Percentiles rank a stretch among this genome's conserved stretches.
Conservation (phyloP, 2,329 filamentous ascomycete species). For the Cryoendolithus antarcticus region DNA sequence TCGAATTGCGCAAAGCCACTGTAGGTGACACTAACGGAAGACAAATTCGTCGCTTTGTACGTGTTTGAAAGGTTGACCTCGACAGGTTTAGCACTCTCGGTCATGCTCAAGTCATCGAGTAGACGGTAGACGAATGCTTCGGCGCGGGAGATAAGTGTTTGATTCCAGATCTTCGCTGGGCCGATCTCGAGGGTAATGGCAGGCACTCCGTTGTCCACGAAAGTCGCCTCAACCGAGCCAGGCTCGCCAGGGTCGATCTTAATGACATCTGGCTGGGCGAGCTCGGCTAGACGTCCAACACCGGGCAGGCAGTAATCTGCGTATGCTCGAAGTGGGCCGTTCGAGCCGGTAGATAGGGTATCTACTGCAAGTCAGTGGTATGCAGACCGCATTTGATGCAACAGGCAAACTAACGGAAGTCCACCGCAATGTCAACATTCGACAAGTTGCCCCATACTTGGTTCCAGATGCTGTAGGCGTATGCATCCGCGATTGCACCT, state of each 20-base stretch:
- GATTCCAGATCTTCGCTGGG: conserved; percentile 26
- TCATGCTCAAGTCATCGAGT: conserved; percentile 5
- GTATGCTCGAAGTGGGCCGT: conserved; percentile 28
- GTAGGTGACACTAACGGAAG: conserved; percentile 22
- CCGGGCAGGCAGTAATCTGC: conserved; percentile 26
- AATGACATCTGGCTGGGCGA: conserved; percentile 27
- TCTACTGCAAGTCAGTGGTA: conserved; percentile 9
- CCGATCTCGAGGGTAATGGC: conserved; percentile 29
- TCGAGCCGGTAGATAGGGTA: conserved; percentile 25
- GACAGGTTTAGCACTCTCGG: neutral
- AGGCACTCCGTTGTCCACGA: conserved; percentile 23
- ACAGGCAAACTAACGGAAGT: conserved; percentile 13
- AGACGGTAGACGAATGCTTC: conserved; percentile 11
- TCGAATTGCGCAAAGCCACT: conserved; percentile 15
- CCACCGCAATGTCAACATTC: conserved; percentile 28
- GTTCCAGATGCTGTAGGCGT: conserved; percentile 27
- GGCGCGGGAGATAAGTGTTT: conserved; percentile 23
- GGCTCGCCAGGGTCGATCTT: conserved; percentile 29
- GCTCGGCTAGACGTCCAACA: conserved; percentile 27
- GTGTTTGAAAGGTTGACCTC: conserved; percentile 9
- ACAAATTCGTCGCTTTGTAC: conserved; percentile 19
- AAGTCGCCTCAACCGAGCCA: conserved; percentile 28
- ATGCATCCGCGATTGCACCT: conserved; percentile 8
- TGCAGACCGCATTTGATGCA: neutral
- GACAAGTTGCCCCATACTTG: conserved; percentile 26